Conservation (phyloP, 176 grass and related monocot genomes). For the Hordeum marinum region DNA sequence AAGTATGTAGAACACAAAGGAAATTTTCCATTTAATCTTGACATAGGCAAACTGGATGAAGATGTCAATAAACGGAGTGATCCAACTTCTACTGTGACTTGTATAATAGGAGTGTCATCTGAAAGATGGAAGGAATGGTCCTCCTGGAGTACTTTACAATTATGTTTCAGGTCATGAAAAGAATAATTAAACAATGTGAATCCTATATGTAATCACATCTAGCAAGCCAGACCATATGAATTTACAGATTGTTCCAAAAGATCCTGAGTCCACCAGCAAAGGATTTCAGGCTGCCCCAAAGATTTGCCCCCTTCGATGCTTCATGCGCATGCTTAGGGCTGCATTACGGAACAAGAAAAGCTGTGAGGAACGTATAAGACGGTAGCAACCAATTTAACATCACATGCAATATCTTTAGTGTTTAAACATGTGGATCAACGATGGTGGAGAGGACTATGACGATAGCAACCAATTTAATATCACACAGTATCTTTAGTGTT, state of each 20-base stretch:
- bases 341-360: conserved; percentile 27
- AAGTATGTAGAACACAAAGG: not conserved
- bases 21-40: not conserved
- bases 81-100: not conserved
- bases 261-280: conserved; percentile 22
- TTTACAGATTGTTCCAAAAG: conserved; percentile 38
- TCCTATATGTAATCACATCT: not conserved
- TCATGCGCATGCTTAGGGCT: conserved; percentile 8
- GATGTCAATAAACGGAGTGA: not conserved
- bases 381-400: not conserved
- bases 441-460: not conserved
- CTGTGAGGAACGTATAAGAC: not conserved
- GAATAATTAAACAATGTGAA: not conserved
- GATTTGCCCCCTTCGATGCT: not conserved
- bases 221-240: not conserved
- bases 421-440: not conserved
- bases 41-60: not conserved
- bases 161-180: not conserved
- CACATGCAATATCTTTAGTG: not conserved
- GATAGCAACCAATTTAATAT: not conserved
- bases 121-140: not conserved
- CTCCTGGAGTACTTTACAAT: not conserved
- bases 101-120: not conserved
- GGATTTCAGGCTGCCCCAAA: conserved; percentile 50
- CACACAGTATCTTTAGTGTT: too few relatives aligned